Evolutionary conservation across 208 protist species (phyloP), one percentile per base, ranked within the genome.

Genomic region (Acanthamoeba sp.): DNA sequence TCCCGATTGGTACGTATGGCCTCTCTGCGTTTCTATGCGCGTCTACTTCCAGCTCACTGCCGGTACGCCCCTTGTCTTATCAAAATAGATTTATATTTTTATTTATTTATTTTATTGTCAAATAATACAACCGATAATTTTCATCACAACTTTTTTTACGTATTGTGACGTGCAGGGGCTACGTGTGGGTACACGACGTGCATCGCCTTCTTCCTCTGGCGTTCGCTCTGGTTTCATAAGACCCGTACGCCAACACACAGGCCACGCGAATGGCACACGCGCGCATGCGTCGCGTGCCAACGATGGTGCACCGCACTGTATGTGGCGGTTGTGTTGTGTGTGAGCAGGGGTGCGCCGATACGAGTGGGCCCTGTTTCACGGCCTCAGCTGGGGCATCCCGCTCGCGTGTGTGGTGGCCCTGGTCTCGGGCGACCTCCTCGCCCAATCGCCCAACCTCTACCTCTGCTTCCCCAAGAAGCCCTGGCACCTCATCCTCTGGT

Each of bases 201-300:
- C 82, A 89, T 89, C 22, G 82, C 82, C 55, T 89, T 89, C 48
- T 89, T 89, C 55, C 82, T 89, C 22, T 89, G 82, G 82, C 45
- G 82, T 7, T 64, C 45, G 0, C 55, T 89, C 27, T 64, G 55
- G 50, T 66, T 64, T 27, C 45, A 89, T 20, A 52, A 62, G 32
- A 89, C 82, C 2, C 45, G 82, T 89, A 89, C 50, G 82, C 20
- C 1, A 27, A 9, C 2, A 18, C 69, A 18, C 69, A 45, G 14
- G 16, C 38, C 20, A 80, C 38, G 22, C 69, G 16, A 12, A 48
- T 34, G 7, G 4, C 36, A 48, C 38, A 27, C 69, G 20, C 1
- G 9, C 52, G 22, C 52, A 59, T 20, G 16, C 45, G n/a, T n/a
- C n/a, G n/a, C n/a, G n/a, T n/a, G n/a, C n/a, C n/a, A n/a, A n/a